Evolutionary conservation across 768 basidiomycete genomes (phyloP).

Genomic region (Collybiopsis luxurians): DNA sequence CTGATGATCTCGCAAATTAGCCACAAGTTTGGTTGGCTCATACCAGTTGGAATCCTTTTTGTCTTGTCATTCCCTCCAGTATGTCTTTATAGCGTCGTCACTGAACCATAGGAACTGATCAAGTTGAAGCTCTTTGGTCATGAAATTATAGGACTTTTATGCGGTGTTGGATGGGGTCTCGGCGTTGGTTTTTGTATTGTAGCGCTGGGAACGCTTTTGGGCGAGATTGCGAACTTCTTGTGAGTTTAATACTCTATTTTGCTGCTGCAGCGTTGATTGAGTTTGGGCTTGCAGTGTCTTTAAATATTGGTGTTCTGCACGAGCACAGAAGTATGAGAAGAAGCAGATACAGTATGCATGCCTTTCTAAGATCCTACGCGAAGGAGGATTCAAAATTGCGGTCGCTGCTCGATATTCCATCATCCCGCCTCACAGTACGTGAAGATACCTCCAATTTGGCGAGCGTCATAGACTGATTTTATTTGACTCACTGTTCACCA

Average conservation of each 20-base stretch:
- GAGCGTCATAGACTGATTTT: neutral
- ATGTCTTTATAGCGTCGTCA: neutral
- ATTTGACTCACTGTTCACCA: constrained; percentile 11
- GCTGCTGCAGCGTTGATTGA: neutral
- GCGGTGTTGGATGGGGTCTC: constrained; percentile 44
- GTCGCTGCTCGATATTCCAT: constrained; percentile 27
- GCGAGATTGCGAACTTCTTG: constrained; percentile 34
- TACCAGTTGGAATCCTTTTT: constrained; percentile 57
- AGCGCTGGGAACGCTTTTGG: constrained; percentile 30
- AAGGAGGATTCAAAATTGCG: constrained; percentile 39
- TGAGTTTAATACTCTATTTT: constrained; percentile 11
- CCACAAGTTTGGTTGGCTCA: constrained; percentile 40
- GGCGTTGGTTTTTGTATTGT: constrained; percentile 44
- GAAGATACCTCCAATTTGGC: neutral
- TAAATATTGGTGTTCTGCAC: constrained; percentile 31
- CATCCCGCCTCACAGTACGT: constrained; percentile 35
- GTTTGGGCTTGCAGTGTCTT: constrained; percentile 24
- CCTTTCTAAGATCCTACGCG: constrained; percentile 33
- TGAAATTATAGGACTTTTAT: constrained; percentile 39
- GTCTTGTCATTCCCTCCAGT: constrained; percentile 46
- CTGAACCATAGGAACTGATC: neutral
- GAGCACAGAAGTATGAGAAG: constrained; percentile 34
- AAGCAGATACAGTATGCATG: constrained; percentile 34
- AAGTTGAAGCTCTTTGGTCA: constrained; percentile 36
- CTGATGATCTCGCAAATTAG: constrained; percentile 23